phyloP scores from a whole-genome alignment of 495 filamentous ascomycete species.

The Rostrohypoxylon terebratum region DNA sequence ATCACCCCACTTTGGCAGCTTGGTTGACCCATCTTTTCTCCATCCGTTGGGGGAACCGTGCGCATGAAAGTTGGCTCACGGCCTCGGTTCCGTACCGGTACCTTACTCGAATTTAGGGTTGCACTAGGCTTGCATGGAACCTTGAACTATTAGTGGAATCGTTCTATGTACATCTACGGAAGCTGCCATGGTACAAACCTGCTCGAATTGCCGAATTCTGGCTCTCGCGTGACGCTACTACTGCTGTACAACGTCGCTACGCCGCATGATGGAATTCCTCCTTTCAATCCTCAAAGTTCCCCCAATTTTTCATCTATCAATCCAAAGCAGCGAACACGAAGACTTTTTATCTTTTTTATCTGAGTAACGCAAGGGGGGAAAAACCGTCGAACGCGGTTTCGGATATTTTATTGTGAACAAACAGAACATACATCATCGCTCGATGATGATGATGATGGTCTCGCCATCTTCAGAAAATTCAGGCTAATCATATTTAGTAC shows the following conservation, averaged over 20 bases:
- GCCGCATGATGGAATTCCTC: background rate
- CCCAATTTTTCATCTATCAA: background rate
- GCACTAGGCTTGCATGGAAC: slow-evolving; percentile 10
- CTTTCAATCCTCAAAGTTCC: background rate
- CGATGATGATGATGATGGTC: background rate
- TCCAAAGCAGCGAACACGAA: background rate
- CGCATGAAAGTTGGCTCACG: background rate
- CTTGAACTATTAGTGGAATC: slow-evolving; percentile 17
- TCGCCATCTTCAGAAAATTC: slow-evolving; percentile 2
- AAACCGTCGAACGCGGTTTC: background rate
- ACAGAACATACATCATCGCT: background rate
- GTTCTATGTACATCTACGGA: slow-evolving; percentile 1
- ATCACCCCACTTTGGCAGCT: background rate
- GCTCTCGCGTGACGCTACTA: slow-evolving; percentile 24
- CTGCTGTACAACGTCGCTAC: slow-evolving; percentile 25
- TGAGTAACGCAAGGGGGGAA: background rate
- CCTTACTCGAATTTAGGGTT: slow-evolving; percentile 10
- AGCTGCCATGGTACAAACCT: background rate
- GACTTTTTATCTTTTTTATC: background rate
- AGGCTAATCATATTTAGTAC: background rate
- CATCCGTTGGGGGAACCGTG: background rate
- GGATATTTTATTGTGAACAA: slow-evolving; percentile 1
- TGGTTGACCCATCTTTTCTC: background rate
- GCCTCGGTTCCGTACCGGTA: background rate
- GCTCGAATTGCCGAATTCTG: slow-evolving; percentile 21